Evolutionary conservation across 352 stramenopile species (phyloP).

Genomic region (Phytophthora cactorum): DNA sequence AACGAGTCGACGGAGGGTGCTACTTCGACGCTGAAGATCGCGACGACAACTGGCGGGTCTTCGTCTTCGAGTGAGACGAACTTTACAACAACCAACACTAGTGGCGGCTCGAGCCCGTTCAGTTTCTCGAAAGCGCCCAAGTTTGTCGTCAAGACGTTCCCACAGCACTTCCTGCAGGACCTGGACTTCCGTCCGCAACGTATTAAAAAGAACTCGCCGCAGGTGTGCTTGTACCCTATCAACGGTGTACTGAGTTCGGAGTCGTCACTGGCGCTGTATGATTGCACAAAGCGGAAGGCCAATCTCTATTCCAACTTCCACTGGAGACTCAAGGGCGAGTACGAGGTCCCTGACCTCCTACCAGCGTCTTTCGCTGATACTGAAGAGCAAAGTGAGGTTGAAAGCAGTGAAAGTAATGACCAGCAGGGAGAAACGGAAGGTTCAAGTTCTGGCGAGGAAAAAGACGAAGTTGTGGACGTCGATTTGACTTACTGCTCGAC

Average conservation of each 20-base stretch:
- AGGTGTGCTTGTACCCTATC: constrained; percentile 75
- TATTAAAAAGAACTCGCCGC: constrained; percentile 78
- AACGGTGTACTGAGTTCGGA: constrained; percentile 73
- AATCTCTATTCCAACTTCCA: constrained; percentile 84
- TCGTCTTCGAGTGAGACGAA: constrained; percentile 41
- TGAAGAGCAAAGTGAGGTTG: constrained; percentile 11
- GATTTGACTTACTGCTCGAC: constrained; percentile 83
- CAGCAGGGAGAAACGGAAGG: constrained; percentile 11
- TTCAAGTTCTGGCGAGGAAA: constrained; percentile 13
- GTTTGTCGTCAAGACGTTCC: constrained; percentile 86
- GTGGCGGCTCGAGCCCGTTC: constrained; percentile 25
- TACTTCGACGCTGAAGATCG: constrained; percentile 31
- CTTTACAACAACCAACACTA: constrained; percentile 36
- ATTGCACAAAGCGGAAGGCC: constrained; percentile 53
- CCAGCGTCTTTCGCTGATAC: constrained; percentile 13
- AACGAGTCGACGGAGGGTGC: constrained; percentile 1
- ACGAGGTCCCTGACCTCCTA: constrained; percentile 63
- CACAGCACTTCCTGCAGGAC: constrained; percentile 86
- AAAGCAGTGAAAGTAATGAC: constrained; percentile 12
- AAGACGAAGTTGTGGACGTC: constrained; percentile 50
- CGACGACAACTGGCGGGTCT: constrained; percentile 20
- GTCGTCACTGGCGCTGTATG: constrained; percentile 77
- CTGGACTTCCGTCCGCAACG: constrained; percentile 85
- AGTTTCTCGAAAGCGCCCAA: constrained; percentile 29
- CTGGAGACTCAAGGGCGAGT: constrained; percentile 75